These are phyloP conservation scores for Gnaphalium uliginosum DNA, from an alignment of 129 eudicot species.

Conservation along the genomic window DNA sequence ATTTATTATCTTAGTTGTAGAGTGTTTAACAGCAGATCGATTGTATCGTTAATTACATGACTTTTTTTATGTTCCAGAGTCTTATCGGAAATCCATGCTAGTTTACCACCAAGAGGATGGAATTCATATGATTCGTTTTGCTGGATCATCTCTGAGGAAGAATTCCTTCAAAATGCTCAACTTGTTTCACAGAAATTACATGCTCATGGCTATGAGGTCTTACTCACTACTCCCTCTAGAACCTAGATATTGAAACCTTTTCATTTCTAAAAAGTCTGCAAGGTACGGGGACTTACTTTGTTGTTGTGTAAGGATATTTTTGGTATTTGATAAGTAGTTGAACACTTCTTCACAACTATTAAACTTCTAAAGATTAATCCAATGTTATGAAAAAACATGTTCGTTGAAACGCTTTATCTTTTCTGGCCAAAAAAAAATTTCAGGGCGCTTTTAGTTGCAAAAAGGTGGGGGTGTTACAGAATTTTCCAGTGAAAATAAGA, in stretches of 20 bases:
- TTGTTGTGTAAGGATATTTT: no score
- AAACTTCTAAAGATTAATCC: no score
- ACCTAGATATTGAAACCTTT: conserved; percentile 2
- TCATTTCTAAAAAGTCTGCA: not conserved
- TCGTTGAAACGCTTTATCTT: no score
- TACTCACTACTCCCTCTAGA: not conserved
- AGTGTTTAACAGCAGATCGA: not conserved
- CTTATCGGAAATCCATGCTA: conserved; percentile 44
- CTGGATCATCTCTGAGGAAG: conserved; percentile 89
- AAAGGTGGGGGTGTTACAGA: no score
- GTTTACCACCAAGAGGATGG: conserved; percentile 97
- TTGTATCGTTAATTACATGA: not conserved
- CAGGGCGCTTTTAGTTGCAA: no score
- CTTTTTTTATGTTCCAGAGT: conserved; percentile 41
- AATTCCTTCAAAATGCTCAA: conserved; percentile 78
- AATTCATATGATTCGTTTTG: conserved; percentile 97
- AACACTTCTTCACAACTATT: no score
- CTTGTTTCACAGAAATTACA: conserved; percentile 55
- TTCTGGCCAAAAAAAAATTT: no score
- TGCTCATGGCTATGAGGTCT: conserved; percentile 85
- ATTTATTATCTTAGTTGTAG: not conserved
- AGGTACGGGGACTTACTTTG: no score
- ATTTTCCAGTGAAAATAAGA: no score
- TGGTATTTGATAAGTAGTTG: no score
- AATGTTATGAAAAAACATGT: no score